Base-by-base conservation (phyloP, 176 grass and related monocot genomes). In the Paspalum vaginatum region DNA sequence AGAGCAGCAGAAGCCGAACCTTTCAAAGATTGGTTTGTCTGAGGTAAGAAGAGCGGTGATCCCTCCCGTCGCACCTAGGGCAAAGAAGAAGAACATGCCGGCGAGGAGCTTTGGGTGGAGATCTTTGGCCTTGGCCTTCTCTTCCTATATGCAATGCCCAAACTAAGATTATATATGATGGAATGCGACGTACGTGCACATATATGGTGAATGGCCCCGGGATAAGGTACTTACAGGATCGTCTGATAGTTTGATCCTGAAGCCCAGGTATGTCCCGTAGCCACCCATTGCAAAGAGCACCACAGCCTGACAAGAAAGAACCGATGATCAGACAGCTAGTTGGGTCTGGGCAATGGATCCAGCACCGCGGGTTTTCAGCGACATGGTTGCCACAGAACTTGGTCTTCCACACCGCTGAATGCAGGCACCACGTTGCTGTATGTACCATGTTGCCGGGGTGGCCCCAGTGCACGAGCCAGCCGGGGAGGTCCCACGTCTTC, bases 11-110 rank as follows among this genome's bases (percentile, higher is more conserved):
- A 32, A 32, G 32, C 32, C 1, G 15, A 89, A 98, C 96, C 96
- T 98, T 83, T 98, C 96, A 53, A 98, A 89, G 75, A 93, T 93
- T n/a, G 96, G 86, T 88, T 91, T 95, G 13, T 87, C 72, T 49
- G 92, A 93, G 49, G 96, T 93, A 49, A 98, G 90, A 14, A 98
- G 89, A 84, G 90, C 90, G 38, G 90, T 98, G 78, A 95, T 37
- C 18, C 96, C 96, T 26, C 96, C 92, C 12, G 90, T 98, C 6
- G 90, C 92, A 0, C 96, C 96, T 17, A 91, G 78, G 22, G 92
- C 88, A 40, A 98, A 98, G 77, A 98, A 98, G 86, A 98, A 98
- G 81, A 98, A 98, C 92, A 98, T 95, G 84, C 96, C 92, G 20
- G 79, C 88, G 3, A 98, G 90, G 77, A 95, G 90, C 79, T 98